Percentiles rank a stretch among this genome's conserved stretches.
Conservation (phyloP, 257 asterid species). For the Verbena officinalis region DNA sequence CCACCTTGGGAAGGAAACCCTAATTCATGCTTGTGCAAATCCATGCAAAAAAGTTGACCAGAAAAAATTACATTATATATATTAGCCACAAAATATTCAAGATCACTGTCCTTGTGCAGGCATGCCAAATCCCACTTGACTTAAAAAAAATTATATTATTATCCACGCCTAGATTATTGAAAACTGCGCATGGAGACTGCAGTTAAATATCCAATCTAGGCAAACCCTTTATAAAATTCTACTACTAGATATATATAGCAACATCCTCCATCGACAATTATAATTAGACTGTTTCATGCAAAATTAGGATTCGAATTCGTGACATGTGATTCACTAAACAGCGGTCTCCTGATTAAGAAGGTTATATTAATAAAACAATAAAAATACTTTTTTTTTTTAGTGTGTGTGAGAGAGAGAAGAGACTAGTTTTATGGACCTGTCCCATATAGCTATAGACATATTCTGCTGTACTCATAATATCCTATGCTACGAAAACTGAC, state of each 20-base stretch:
- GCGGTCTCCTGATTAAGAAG: no score
- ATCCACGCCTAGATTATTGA: constrained; percentile 6
- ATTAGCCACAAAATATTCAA: constrained; percentile 31
- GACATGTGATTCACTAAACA: no score
- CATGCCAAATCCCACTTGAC: constrained; percentile 33
- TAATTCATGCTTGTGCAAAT: constrained; percentile 28
- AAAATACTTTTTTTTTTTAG: no score
- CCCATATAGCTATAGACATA: constrained; percentile 20
- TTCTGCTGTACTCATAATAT: constrained; percentile 17
- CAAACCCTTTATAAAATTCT: not conserved
- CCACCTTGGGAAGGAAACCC: constrained; percentile 38
- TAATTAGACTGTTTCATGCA: no score
- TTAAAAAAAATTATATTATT: not conserved
- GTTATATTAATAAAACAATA: no score
- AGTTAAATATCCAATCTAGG: constrained; percentile 15
- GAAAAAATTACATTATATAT: no score
- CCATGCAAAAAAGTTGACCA: not conserved
- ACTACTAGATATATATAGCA: not conserved
- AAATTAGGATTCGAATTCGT: no score
- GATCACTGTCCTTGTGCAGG: constrained; percentile 27
- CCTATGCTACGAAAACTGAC: constrained; percentile 21
- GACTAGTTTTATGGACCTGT: constrained; percentile 30
- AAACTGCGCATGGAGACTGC: constrained; percentile 32
- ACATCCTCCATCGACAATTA: no score
- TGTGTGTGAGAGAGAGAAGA: not conserved